A percentile compares a stretch with the other conserved stretches of the same genome.
Conservation (phyloP, 116 monocot species). For the Phalaenopsis hybrid region DNA sequence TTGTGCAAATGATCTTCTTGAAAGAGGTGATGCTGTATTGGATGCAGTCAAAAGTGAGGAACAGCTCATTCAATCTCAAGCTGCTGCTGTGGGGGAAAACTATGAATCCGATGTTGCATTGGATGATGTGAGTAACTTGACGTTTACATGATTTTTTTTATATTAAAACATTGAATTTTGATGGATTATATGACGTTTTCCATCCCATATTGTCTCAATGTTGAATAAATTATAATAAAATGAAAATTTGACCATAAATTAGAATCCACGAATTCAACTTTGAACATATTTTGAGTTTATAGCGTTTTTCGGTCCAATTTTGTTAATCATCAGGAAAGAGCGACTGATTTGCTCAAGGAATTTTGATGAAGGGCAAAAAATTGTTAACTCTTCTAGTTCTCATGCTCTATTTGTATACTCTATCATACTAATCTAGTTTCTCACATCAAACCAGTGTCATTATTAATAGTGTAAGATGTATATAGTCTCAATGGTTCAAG, state of each 20-base stretch:
- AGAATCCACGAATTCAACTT: background rate
- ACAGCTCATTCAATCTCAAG: background rate
- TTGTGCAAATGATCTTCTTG: background rate
- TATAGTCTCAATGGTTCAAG: too few relatives aligned
- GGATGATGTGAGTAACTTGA: slow-evolving; percentile 3
- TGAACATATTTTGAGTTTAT: background rate
- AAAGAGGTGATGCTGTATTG: background rate
- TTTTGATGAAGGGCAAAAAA: too few relatives aligned
- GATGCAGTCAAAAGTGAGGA: background rate
- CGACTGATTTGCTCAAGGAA: too few relatives aligned
- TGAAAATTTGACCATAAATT: background rate
- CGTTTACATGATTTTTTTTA: background rate
- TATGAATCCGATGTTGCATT: slow-evolving; percentile 5
- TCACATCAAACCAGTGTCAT: too few relatives aligned
- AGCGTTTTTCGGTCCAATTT: too few relatives aligned
- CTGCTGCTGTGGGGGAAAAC: background rate
- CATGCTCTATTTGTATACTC: too few relatives aligned
- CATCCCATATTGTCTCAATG: background rate
- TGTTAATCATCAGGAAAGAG: too few relatives aligned
- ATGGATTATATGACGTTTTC: background rate
- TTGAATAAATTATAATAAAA: background rate
- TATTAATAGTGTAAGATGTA: too few relatives aligned
- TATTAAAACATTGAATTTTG: background rate
- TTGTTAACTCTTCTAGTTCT: too few relatives aligned
- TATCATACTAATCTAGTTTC: too few relatives aligned